Evolutionary conservation across 257 asterid genomes (phyloP).

Genomic region (Datura wrightii): DNA sequence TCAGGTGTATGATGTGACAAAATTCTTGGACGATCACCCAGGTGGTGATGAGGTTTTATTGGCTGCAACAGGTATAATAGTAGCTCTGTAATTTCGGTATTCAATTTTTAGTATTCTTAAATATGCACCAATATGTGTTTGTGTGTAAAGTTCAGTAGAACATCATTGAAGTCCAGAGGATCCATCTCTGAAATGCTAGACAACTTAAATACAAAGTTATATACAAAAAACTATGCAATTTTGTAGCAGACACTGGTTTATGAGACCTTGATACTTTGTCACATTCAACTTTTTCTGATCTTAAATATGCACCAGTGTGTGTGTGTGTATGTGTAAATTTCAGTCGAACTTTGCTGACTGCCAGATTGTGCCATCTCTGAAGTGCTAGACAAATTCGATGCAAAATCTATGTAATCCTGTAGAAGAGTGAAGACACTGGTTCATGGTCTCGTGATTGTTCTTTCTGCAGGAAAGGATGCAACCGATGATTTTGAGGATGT

Average conservation of each 20-base stretch:
- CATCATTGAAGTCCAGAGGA: not conserved
- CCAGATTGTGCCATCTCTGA: not conserved
- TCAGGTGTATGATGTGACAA: slow-evolving; percentile 84
- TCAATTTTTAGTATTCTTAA: not conserved
- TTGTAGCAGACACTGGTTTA: not conserved
- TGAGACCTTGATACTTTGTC: not conserved
- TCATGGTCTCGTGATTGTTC: not conserved
- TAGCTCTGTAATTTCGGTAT: not conserved
- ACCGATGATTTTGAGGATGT: slow-evolving; percentile 74
- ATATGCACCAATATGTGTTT: not conserved
- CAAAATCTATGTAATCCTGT: not conserved
- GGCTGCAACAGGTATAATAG: slow-evolving; percentile 66
- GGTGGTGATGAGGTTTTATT: slow-evolving; percentile 89
- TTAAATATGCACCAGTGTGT: not conserved
- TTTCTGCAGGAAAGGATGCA: slow-evolving; percentile 72
- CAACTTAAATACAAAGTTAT: not conserved
- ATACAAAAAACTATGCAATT: not conserved
- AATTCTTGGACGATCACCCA: slow-evolving; percentile 89
- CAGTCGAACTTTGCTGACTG: not conserved
- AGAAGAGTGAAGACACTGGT: not conserved
- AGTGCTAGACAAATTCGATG: not conserved
- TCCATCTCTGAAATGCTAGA: not conserved
- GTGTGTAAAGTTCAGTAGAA: not conserved
- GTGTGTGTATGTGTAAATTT: not conserved
- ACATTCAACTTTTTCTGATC: not conserved